Evolutionary conservation across 306 rosid genomes (phyloP).

Genomic region (Trifolium dubium): DNA sequence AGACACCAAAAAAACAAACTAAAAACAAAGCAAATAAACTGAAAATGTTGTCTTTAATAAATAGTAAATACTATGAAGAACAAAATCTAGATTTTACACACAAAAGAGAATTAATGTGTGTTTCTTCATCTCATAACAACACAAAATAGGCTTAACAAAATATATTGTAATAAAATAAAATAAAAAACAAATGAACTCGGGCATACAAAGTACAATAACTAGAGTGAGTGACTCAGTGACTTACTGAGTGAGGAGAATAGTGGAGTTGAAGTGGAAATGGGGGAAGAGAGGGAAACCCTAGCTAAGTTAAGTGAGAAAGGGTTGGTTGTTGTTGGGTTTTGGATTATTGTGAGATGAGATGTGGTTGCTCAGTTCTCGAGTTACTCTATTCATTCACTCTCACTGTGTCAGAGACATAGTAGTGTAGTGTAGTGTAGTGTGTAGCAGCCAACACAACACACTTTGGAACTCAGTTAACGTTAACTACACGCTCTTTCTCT

Average conservation of each 20-base stretch:
- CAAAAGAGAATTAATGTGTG: neutral
- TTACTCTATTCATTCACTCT: neutral
- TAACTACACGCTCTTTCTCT: neutral
- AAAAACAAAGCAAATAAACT: neutral
- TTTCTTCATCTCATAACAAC: neutral
- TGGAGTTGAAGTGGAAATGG: neutral
- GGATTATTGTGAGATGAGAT: neutral
- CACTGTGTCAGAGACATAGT: slow-evolving; percentile 7
- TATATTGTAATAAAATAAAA: neutral
- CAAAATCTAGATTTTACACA: slow-evolving; percentile 1
- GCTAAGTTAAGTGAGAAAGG: neutral
- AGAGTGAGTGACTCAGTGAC: no score
- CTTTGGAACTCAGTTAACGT: neutral
- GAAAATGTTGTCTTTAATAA: neutral
- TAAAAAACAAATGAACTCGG: neutral
- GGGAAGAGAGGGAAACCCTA: slow-evolving; percentile 38
- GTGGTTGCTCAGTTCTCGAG: slow-evolving; percentile 54
- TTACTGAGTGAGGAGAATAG: neutral
- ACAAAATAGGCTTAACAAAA: neutral
- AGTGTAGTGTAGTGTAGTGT: no score
- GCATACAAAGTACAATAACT: neutral
- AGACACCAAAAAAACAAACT: neutral
- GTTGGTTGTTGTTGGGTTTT: neutral
- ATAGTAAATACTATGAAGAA: neutral
- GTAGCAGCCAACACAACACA: neutral